Base-by-base conservation (phyloP, 352 stramenopile species). In the Pythium dissimile region DNA sequence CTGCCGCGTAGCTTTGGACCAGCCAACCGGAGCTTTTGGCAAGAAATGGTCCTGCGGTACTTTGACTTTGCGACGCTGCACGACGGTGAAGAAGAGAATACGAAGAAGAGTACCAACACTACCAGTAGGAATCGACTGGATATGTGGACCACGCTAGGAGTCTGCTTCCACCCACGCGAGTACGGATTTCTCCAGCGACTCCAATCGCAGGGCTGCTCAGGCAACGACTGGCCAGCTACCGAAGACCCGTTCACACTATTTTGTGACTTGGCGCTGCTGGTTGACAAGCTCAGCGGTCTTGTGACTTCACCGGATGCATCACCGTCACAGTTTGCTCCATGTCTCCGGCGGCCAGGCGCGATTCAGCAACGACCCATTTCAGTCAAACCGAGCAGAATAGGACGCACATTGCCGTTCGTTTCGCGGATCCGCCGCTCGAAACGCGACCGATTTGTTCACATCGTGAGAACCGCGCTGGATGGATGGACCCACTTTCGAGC, bases 11-110 rank as follows among this genome's bases (percentile, higher is more conserved):
- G 32, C n/a, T 48, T 54, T 37, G 35, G 44, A 3, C 43, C 54
- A 20, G 6, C 20, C 2, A 62, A 62, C 16, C 42, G 48, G 8
- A 13, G 5, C 4, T 62, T 62, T n/a, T 54, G 54, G 54, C 54
- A 38, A 15, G 42, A 38, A 7, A 62, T 54, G 44, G 21, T 62
- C 11, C 21, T 54, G 1, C 32, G 26, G 5, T 47, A 48, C 54
- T 62, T 54, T 30, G 54, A 62, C 41, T 62, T 62, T 23, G 39
- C 54, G 26, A 31, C 37, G 4, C n/a, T n/a, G n/a, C n/a, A n/a
- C n/a, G n/a, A n/a, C n/a, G n/a, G n/a, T n/a, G n/a, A n/a, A n/a
- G n/a, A n/a, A n/a, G n/a, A n/a, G n/a, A n/a, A n/a, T n/a, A n/a
- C n/a, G n/a, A n/a, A n/a, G n/a, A n/a, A n/a, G n/a, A n/a, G n/a